A percentile compares a stretch with the other conserved stretches of the same genome.
Conservation (phyloP, 164 flowering plant genomes). For the Berberis vulgaris region DNA sequence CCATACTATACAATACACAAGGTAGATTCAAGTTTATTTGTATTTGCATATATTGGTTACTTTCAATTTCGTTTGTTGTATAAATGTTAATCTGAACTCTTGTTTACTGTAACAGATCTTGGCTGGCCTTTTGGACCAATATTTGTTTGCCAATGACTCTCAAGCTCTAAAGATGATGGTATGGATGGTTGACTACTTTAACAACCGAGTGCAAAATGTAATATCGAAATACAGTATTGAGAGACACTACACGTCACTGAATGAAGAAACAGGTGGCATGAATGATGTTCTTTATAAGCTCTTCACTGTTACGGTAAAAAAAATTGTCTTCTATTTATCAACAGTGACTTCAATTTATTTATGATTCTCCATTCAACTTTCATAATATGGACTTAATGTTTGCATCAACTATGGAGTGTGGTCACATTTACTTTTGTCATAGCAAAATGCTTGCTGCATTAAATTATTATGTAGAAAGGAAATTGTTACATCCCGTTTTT, state of each 20-base stretch:
- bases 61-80: not conserved
- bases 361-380: too few species aligned
- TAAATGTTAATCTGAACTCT: not conserved
- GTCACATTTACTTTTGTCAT: too few species aligned
- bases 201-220: conserved; percentile 74
- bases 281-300: conserved; percentile 82
- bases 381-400: too few species aligned
- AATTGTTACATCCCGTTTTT: too few species aligned
- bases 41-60: not conserved
- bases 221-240: conserved; percentile 46
- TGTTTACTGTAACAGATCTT: conserved; percentile 48
- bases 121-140: conserved; percentile 93
- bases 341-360: not conserved
- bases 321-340: not conserved
- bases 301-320: conserved; percentile 50
- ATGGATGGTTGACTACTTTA: conserved; percentile 85
- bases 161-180: conserved; percentile 61
- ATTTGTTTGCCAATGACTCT: conserved; percentile 42
- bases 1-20: conserved; percentile 99
- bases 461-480: too few species aligned
- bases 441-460: too few species aligned
- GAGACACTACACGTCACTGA: conserved; percentile 62
- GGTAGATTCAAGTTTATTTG: conserved; percentile 26
- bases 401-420: too few species aligned
- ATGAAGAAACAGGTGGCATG: conserved; percentile 98